Percentiles rank a stretch among this genome's conserved stretches.
These are phyloP conservation scores for Saccharomycopsis sp. DNA, from an alignment of 805 yeast species.

Conservation along the genomic window DNA sequence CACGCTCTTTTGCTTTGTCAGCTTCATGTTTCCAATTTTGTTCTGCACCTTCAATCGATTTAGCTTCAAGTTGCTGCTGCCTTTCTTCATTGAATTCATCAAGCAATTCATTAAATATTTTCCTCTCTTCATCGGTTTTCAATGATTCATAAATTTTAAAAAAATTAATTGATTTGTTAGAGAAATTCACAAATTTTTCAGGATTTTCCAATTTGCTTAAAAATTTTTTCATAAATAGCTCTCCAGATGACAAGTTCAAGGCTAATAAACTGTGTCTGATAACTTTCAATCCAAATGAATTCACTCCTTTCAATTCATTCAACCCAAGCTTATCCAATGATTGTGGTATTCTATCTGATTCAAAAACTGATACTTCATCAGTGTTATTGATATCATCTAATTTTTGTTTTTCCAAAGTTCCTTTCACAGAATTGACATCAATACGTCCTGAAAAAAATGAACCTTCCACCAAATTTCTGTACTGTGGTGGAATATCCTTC, in stretches of 20 bases:
- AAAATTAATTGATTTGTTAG: slow-evolving; percentile 41
- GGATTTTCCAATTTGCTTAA: slow-evolving; percentile 11
- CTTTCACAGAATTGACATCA: slow-evolving; percentile 1
- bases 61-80: slow-evolving; percentile 67
- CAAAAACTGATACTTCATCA: neutral
- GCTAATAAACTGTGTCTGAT: slow-evolving; percentile 69
- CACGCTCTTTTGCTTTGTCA: slow-evolving; percentile 56
- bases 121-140: slow-evolving; percentile 39
- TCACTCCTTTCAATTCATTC: slow-evolving; percentile 55
- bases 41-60: slow-evolving; percentile 78
- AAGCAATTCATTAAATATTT: slow-evolving; percentile 55
- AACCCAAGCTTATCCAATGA: slow-evolving; percentile 48
- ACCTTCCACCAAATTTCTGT: slow-evolving; percentile 26
- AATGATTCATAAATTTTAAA: slow-evolving; percentile 57
- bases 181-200: slow-evolving; percentile 21
- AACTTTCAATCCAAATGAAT: slow-evolving; percentile 69
- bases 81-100: slow-evolving; percentile 69
- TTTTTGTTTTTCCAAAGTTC: slow-evolving; percentile 3
- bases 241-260: slow-evolving; percentile 28
- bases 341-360: slow-evolving; percentile 27
- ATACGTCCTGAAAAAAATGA: slow-evolving; percentile 5
- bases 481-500: slow-evolving; percentile 30
- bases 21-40: slow-evolving; percentile 84
- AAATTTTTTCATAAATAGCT: slow-evolving; percentile 12
- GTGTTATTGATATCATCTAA: neutral